A percentile compares a stretch with the other conserved stretches of the same genome.
Conservation (phyloP, 139 green algal genomes). For the Deuterostichococcus epilithicus region DNA sequence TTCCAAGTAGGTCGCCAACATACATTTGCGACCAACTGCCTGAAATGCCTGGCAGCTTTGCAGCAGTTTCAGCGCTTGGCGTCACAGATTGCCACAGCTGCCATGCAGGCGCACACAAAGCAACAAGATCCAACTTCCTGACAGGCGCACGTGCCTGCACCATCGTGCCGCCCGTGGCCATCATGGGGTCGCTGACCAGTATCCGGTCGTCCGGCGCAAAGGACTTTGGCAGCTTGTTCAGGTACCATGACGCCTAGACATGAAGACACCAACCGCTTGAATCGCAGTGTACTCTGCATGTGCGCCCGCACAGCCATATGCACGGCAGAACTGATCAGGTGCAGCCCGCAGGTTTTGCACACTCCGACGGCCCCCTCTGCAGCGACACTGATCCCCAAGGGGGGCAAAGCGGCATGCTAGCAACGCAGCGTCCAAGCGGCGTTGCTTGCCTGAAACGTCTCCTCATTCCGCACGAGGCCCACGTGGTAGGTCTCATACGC, state of each 20-base stretch:
- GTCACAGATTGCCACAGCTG: too few relatives aligned
- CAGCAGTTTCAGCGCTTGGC: too few relatives aligned
- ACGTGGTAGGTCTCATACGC: constrained; percentile 82
- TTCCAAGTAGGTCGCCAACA: too few relatives aligned
- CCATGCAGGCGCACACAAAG: too few relatives aligned
- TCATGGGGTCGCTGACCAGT: constrained; percentile 84
- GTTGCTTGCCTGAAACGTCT: constrained; percentile 68
- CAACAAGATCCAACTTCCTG: too few relatives aligned
- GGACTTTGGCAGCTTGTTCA: constrained; percentile 89
- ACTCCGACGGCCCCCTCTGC: too few relatives aligned
- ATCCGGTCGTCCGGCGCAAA: constrained; percentile 71
- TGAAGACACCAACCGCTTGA: not conserved
- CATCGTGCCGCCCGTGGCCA: constrained; percentile 86
- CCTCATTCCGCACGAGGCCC: constrained; percentile 81
- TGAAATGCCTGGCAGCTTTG: too few relatives aligned
- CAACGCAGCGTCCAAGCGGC: constrained; percentile 1
- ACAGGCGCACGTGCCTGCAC: constrained; percentile 8
- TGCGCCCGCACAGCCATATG: not conserved
- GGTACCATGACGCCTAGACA: constrained; percentile 77
- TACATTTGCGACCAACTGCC: too few relatives aligned
- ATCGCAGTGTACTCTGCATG: constrained; percentile 1
- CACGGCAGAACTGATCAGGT: too few relatives aligned
- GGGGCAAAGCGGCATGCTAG: too few relatives aligned
- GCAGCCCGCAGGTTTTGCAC: too few relatives aligned
- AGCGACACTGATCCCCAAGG: too few relatives aligned